These are phyloP conservation scores for Viridothelium virens DNA, from an alignment of 495 filamentous ascomycete species.

Conservation along the genomic window DNA sequence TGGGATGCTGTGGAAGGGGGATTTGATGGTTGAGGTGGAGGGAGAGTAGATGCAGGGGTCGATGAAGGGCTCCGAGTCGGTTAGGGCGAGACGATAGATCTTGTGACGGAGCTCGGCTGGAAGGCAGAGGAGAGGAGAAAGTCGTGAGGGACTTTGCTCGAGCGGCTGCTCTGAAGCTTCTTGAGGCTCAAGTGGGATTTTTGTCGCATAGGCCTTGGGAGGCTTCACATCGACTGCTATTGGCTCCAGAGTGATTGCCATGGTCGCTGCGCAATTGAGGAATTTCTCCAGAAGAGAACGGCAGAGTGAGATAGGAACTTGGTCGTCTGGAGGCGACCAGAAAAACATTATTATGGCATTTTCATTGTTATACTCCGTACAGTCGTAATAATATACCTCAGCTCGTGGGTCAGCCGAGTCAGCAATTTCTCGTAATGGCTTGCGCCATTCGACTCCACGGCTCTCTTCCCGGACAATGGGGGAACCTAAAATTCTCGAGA, in stretches of 20 bases:
- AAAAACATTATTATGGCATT: background rate
- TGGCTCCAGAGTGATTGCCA: conserved; percentile 14
- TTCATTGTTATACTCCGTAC: background rate
- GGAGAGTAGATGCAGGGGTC: conserved; percentile 15
- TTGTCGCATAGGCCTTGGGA: background rate
- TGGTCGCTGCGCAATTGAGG: background rate
- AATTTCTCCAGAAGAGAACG: background rate
- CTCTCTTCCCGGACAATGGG: background rate
- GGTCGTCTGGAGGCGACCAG: background rate
- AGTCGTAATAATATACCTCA: background rate
- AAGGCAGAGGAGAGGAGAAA: conserved; percentile 23
- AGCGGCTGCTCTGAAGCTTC: background rate
- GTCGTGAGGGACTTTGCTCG: conserved; percentile 14
- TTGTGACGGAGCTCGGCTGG: conserved; percentile 24
- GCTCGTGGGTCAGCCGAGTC: background rate
- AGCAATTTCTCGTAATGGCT: background rate
- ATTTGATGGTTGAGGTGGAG: background rate
- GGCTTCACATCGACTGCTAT: background rate
- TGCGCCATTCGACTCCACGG: background rate
- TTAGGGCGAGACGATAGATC: conserved; percentile 23
- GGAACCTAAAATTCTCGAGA: background rate
- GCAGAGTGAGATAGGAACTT: too few species aligned
- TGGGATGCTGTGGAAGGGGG: conserved; percentile 13
- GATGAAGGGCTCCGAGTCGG: conserved; percentile 14
- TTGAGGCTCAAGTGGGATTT: background rate